Evolutionary conservation across 78 protist genomes (phyloP).

Genomic region (Isochrysis galbana): DNA sequence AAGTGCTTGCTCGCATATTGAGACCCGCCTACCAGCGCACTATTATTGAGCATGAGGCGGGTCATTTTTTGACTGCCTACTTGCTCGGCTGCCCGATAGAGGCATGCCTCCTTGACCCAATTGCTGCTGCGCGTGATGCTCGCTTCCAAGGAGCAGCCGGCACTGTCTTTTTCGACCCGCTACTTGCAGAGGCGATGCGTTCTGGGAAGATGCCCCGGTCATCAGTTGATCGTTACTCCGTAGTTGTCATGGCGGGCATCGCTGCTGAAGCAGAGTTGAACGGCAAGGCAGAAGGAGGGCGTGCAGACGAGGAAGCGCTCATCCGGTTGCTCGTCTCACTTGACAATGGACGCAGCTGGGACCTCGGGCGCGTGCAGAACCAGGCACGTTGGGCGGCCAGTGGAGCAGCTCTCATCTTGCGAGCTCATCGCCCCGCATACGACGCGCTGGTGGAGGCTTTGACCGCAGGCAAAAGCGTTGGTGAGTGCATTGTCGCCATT

Average conservation of each 20-base stretch:
- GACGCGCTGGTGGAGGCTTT: background rate
- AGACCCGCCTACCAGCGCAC: background rate
- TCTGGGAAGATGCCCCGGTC: background rate
- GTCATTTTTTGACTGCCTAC: background rate
- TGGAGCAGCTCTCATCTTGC: background rate
- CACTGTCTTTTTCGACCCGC: background rate
- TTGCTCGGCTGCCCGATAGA: conserved; percentile 5
- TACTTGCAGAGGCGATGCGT: background rate
- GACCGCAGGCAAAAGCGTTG: background rate
- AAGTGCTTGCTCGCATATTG: background rate
- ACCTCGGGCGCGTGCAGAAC: background rate
- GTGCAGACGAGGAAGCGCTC: background rate
- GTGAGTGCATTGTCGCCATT: background rate
- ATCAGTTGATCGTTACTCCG: background rate
- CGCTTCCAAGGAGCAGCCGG: background rate
- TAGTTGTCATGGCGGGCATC: background rate
- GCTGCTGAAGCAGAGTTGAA: background rate
- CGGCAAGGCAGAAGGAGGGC: background rate
- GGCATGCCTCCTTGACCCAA: background rate
- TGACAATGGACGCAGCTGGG: background rate
- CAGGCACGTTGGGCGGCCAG: conserved; percentile 6
- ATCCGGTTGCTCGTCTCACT: background rate
- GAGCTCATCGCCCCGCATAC: background rate
- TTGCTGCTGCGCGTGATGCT: background rate
- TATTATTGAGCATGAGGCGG: background rate